phyloP scores from a whole-genome alignment of 768 basidiomycete species.

The Hygrophoropsis aurantiaca region DNA sequence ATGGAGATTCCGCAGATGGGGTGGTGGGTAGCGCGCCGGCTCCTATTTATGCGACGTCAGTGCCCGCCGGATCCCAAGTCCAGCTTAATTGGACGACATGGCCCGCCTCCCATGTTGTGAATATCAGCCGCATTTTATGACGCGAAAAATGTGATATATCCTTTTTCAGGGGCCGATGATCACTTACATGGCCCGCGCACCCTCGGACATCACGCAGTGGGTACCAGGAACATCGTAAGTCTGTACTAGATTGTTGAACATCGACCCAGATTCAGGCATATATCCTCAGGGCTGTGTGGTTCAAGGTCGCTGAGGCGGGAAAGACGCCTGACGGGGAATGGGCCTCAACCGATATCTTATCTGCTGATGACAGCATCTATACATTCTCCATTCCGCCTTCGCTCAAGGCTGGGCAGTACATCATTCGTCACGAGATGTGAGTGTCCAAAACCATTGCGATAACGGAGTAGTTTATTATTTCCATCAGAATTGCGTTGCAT shows the following conservation, averaged over 20 bases:
- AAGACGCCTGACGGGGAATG: slow-evolving; percentile 41
- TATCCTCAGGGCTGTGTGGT: slow-evolving; percentile 44
- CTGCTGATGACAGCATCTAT: slow-evolving; percentile 40
- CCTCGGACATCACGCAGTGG: slow-evolving; percentile 44
- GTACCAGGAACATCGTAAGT: slow-evolving; percentile 38
- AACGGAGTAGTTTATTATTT: background rate
- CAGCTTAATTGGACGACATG: slow-evolving; percentile 41
- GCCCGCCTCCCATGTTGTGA: slow-evolving; percentile 21
- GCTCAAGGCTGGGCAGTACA: slow-evolving; percentile 47
- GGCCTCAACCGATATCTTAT: slow-evolving; percentile 43
- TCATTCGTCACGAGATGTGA: slow-evolving; percentile 49
- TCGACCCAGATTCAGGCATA: background rate
- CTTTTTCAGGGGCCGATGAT: slow-evolving; percentile 39
- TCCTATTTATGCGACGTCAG: slow-evolving; percentile 34
- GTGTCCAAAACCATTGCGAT: slow-evolving; percentile 3
- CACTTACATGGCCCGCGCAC: slow-evolving; percentile 48
- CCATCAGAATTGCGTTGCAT: slow-evolving; percentile 39
- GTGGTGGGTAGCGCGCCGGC: slow-evolving; percentile 37
- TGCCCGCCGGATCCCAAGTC: slow-evolving; percentile 40
- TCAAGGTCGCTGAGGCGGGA: slow-evolving; percentile 50
- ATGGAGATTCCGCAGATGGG: slow-evolving; percentile 28
- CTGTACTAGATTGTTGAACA: background rate
- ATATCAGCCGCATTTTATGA: background rate
- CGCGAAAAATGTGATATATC: background rate
- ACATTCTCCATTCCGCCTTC: slow-evolving; percentile 47